phyloP scores from a whole-genome alignment of 208 protist species.

The Acanthamoeba rhysodes region DNA sequence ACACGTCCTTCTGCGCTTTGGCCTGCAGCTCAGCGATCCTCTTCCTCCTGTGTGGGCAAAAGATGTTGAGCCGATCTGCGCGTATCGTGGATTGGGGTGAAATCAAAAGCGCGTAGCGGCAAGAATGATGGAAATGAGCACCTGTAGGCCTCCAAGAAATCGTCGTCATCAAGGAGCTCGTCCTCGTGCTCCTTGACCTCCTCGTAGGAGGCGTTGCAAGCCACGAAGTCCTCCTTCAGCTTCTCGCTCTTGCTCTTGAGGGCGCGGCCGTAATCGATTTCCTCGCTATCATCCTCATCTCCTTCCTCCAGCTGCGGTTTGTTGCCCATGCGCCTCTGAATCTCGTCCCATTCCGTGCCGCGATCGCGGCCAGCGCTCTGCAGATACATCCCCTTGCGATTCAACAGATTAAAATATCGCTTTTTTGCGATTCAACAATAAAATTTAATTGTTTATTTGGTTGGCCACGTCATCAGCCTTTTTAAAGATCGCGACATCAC shows the following conservation, averaged over 20 bases:
- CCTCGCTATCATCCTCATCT: background rate
- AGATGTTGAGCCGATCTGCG: background rate
- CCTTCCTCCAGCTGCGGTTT: conserved; percentile 21
- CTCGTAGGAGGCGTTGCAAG: background rate
- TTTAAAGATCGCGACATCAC: background rate
- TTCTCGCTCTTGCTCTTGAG: conserved; percentile 14
- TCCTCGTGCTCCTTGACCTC: background rate
- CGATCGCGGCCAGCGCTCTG: background rate
- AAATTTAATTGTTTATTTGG: too few relatives aligned
- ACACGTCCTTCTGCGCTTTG: conserved; percentile 12
- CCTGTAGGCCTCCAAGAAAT: conserved; percentile 26
- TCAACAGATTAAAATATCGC: too few relatives aligned
- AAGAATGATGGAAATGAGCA: background rate
- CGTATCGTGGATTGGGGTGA: background rate
- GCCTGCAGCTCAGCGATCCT: conserved; percentile 31
- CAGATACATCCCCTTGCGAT: background rate
- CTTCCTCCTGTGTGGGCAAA: background rate
- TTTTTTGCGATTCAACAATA: too few relatives aligned
- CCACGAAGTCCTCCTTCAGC: conserved; percentile 19
- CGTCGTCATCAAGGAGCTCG: conserved; percentile 5
- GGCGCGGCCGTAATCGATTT: conserved; percentile 1
- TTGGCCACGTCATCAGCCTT: too few relatives aligned
- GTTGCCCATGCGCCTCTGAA: conserved; percentile 3
- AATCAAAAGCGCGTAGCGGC: background rate
- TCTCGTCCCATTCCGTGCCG: conserved; percentile 54